Evolutionary conservation across 2,329 filamentous ascomycete genomes (phyloP).

Genomic region (Talaromyces sp.): DNA sequence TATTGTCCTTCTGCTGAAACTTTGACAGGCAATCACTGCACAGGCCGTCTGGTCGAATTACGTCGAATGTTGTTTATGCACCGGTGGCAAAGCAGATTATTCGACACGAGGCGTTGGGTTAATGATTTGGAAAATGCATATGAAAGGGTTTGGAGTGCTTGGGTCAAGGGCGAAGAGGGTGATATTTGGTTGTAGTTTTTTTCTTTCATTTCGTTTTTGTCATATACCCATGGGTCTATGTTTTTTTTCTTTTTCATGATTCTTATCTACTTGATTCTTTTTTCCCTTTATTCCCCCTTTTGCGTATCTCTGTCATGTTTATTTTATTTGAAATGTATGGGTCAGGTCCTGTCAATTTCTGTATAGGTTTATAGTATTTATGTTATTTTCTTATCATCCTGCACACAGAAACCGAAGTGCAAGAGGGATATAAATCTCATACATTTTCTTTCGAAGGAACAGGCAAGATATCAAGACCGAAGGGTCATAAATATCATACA

Average conservation of each 20-base stretch:
- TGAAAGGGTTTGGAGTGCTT: conserved; percentile 78
- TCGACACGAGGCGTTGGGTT: conserved; percentile 90
- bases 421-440: too few relatives aligned
- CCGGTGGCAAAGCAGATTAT: conserved; percentile 80
- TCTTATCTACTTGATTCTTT: conserved; percentile 4
- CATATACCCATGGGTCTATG: conserved; percentile 16
- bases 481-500: too few relatives aligned
- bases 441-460: too few relatives aligned
- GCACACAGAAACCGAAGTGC: not conserved
- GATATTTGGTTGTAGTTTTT: conserved; percentile 71
- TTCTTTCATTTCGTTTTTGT: not conserved
- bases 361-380: not conserved
- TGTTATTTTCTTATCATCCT: not conserved
- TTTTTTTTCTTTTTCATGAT: conserved; percentile 3
- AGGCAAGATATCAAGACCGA: too few relatives aligned
- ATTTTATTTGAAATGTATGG: not conserved
- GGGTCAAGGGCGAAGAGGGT: conserved; percentile 80
- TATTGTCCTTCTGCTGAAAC: conserved; percentile 42
- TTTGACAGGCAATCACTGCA: conserved; percentile 27
- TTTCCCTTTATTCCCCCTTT: conserved; percentile 6
- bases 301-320: not conserved
- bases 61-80: conserved; percentile 75
- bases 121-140: conserved; percentile 83
- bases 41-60: conserved; percentile 70
- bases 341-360: not conserved